Base-by-base conservation (phyloP, 371 early-diverging fungal species). In the Saksenaea vasiformis region DNA sequence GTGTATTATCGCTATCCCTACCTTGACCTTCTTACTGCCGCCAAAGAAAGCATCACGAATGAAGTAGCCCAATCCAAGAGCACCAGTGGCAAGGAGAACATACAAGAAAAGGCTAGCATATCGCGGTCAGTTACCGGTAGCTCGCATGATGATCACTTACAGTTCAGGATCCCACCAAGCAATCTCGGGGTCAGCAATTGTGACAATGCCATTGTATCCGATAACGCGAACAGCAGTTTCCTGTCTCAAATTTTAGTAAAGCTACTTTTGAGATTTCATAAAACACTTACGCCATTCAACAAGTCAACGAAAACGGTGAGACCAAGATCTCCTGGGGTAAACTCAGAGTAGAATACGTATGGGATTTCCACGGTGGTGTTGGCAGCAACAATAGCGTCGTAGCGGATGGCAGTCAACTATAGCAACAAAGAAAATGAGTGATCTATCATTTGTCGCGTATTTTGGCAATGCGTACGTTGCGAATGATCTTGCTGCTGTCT, bases 151-250 rank as follows among this genome's bases (percentile, higher is more conserved):
- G 5, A 22, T 15, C 36, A 78, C 78, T 76, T 73, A 81, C 81
- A 81, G 73, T 70, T 81, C 76, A 64, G 68, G 62, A 67, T 81
- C 81, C 34, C 76, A 70, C 72, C 74, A 76, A 19, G 81, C 73
- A 61, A 68, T 68, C 38, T 78, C 78, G 27, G 81, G 81, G 9
- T 81, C 77, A 62, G 67, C 62, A n/a, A 81, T 67, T 54, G 78
- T 78, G 14, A 81, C 67, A 15, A 71, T 70, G 26, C 81, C 81
- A 56, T 70, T 74, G 36, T 71, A 81, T 27, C 78, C 81, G 73
- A 73, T 66, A 61, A 78, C 58, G 61, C 81, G 81, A 54, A 73
- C 55, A 11, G 68, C 54, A 56, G 72, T 68, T 55, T 77, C 64
- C 80, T 79, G 41, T 65, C 41, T 54, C 5, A 15, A 13, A 9